Percentiles rank a stretch among this genome's conserved stretches.
Conservation (phyloP, 805 yeast genomes). For the Metschnikowia amazonensis region DNA sequence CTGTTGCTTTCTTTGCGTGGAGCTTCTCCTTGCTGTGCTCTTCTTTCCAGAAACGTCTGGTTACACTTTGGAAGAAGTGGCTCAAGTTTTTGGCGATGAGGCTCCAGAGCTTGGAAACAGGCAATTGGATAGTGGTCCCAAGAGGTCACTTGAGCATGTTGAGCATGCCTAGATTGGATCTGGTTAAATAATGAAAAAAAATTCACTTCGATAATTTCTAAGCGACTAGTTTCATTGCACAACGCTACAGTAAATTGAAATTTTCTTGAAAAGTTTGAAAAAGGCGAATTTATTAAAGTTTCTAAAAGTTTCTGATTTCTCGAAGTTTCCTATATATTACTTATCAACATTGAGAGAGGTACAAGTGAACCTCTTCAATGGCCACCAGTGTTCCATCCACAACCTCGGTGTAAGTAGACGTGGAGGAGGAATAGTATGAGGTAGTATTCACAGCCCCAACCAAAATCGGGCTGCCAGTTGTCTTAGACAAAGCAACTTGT, state of each 20-base stretch:
- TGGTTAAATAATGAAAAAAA: background rate
- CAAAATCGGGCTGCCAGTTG: constrained; percentile 1
- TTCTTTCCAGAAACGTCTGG: constrained; percentile 43
- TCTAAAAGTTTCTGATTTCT: background rate
- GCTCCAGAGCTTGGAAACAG: constrained; percentile 12
- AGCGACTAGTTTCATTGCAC: no score
- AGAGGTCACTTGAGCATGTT: constrained; percentile 10
- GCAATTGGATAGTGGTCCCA: constrained; percentile 4
- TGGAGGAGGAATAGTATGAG: constrained; percentile 3
- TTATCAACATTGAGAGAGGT: background rate
- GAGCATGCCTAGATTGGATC: constrained; percentile 6
- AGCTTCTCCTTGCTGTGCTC: constrained; percentile 28
- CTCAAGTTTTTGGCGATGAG: constrained; percentile 38
- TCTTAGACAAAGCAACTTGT: background rate
- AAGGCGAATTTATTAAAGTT: no score
- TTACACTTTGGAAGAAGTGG: constrained; percentile 42
- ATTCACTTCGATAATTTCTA: background rate
- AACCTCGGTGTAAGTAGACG: constrained; percentile 1
- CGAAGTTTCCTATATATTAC: background rate
- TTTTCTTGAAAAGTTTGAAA: no score
- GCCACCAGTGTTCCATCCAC: background rate
- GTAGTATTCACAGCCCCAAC: background rate
- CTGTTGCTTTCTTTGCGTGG: constrained; percentile 29
- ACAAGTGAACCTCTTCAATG: constrained; percentile 3
- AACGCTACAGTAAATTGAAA: no score